Percentiles rank a stretch among this genome's conserved stretches.
These are phyloP conservation scores for Sambucus nigra DNA, from an alignment of 129 eudicot species.

Conservation along the genomic window DNA sequence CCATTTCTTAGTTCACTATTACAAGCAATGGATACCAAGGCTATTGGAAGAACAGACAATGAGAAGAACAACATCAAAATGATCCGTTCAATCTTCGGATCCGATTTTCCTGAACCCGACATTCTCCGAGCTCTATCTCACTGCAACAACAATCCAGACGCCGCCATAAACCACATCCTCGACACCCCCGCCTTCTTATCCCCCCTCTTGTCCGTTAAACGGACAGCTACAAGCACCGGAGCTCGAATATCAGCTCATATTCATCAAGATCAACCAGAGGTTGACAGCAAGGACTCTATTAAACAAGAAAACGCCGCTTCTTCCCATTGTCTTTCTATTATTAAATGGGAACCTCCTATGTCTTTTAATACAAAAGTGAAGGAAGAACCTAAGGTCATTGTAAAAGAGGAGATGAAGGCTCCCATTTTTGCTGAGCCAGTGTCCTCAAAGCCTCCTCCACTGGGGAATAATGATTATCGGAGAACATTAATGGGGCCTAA, in stretches of 20 bases:
- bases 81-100: conserved; percentile 19
- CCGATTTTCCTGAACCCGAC: conserved; percentile 14
- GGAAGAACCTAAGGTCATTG: conserved; percentile 2
- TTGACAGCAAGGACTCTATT: conserved; percentile 1
- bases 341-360: not conserved
- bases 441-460: conserved; percentile 16
- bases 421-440: conserved; percentile 28
- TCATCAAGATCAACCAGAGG: conserved; percentile 3
- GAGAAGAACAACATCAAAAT: conserved; percentile 12
- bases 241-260: conserved; percentile 34
- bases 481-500: not conserved
- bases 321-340: not conserved
- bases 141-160: conserved; percentile 17
- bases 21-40: conserved; percentile 16
- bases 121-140: conserved; percentile 18
- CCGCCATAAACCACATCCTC: conserved; percentile 18
- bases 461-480: conserved; percentile 1
- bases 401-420: not conserved
- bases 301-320: not conserved
- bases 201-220: conserved; percentile 18
- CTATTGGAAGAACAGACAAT: conserved; percentile 11
- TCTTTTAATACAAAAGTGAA: conserved; percentile 15
- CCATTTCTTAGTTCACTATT: not conserved
- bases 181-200: conserved; percentile 18
- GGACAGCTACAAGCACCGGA: conserved; percentile 56